Conservation (phyloP, 805 yeast species). For the Myxozyma nipponensis region DNA sequence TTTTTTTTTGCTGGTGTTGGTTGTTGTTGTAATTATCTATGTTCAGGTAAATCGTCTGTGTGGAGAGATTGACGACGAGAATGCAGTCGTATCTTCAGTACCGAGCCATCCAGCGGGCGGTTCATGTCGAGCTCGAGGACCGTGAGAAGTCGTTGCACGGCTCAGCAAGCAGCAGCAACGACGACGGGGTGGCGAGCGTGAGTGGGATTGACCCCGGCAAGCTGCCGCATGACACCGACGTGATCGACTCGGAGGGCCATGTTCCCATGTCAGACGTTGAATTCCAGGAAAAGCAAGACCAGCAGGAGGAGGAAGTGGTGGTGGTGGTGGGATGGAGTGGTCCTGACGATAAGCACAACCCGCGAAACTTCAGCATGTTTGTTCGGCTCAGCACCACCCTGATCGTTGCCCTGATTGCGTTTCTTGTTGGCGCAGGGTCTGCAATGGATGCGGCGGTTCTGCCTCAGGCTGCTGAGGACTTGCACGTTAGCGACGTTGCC, state of each 20-base stretch:
- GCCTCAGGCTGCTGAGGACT: conserved; percentile 16
- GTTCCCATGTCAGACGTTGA: neutral
- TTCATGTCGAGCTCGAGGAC: neutral
- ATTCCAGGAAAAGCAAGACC: neutral
- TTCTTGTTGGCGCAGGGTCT: conserved; percentile 20
- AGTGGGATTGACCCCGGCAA: neutral
- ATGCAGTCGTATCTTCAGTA: conserved; percentile 3
- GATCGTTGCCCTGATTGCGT: conserved; percentile 18
- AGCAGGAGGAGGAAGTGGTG: conserved; percentile 7
- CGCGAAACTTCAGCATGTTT: conserved; percentile 12
- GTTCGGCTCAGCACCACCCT: conserved; percentile 10
- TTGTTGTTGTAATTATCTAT: too few species aligned
- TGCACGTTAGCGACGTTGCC: conserved; percentile 19
- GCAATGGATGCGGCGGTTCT: conserved; percentile 21
- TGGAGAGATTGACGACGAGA: too few species aligned
- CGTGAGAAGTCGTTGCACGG: neutral
- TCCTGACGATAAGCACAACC: conserved; percentile 22
- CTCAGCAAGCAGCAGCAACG: neutral
- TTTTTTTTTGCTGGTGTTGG: too few species aligned
- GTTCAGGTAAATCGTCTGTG: too few species aligned
- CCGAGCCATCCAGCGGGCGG: neutral
- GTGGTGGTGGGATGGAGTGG: conserved; percentile 23
- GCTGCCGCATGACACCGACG: neutral
- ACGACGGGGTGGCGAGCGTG: neutral
- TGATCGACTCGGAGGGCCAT: neutral